Evolutionary conservation across 2,329 filamentous ascomycete species (phyloP).

Genomic region (Phialophora chinensis): DNA sequence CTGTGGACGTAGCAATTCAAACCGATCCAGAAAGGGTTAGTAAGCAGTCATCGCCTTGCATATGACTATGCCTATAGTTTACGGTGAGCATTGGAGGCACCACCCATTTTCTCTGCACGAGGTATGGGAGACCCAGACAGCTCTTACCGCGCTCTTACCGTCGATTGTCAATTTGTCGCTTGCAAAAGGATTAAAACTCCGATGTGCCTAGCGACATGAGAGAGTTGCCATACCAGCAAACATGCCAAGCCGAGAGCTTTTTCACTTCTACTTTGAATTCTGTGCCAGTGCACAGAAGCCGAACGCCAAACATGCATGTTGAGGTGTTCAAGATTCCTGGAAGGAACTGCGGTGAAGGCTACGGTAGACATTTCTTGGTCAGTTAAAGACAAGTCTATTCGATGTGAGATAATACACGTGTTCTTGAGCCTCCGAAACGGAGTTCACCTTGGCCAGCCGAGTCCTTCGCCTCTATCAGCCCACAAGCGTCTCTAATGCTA

Average conservation of each 20-base stretch:
- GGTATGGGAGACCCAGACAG: not conserved
- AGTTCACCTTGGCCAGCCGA: not conserved
- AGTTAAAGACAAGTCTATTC: not conserved
- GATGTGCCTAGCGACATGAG: not conserved
- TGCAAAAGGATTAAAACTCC: too few relatives aligned
- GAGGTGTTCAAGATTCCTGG: not conserved
- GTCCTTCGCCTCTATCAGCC: not conserved
- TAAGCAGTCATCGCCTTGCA: conserved; percentile 5
- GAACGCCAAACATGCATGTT: not conserved
- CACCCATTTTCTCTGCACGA: not conserved
- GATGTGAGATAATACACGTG: conserved; percentile 7
- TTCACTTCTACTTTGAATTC: not conserved
- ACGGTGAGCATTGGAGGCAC: not conserved
- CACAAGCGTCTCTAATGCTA: conserved; percentile 19
- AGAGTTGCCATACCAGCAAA: not conserved
- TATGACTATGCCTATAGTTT: not conserved
- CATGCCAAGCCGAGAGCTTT: not conserved
- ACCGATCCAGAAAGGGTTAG: not conserved
- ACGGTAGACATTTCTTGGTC: not conserved
- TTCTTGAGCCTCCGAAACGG: not conserved
- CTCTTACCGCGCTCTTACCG: not conserved
- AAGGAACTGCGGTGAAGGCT: not conserved
- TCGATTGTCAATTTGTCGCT: not conserved
- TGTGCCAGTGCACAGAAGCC: not conserved
- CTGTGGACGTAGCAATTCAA: too few relatives aligned